Evolutionary conservation across 805 yeast genomes (phyloP).

Genomic region (Saccharomyces cerevisiae): DNA sequence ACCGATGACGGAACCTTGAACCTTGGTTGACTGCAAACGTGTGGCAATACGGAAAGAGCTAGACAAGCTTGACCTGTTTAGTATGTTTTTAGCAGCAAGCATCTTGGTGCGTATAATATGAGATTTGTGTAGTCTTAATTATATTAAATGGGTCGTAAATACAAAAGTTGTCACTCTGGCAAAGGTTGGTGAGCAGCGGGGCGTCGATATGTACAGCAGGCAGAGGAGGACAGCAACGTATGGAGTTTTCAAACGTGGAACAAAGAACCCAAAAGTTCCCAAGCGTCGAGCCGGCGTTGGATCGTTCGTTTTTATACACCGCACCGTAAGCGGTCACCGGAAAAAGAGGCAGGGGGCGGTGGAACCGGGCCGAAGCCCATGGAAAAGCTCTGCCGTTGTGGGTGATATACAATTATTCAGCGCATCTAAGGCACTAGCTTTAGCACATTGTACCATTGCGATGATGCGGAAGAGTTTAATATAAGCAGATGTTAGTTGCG

Average conservation of each 20-base stretch:
- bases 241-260: not conserved
- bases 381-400: not conserved
- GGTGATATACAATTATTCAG: not conserved
- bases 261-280: not conserved
- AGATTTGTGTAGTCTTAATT: not conserved
- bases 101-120: conserved; percentile 5
- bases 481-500: not conserved
- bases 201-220: not conserved
- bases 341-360: not conserved
- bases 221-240: not conserved
- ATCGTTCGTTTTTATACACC: not conserved
- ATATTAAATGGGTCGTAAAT: not conserved
- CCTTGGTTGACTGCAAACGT: conserved; percentile 32
- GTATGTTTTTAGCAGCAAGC: conserved; percentile 24
- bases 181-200: not conserved
- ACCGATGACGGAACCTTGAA: conserved; percentile 52
- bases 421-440: not conserved
- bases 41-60: conserved; percentile 18
- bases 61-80: conserved; percentile 12
- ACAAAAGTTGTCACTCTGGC: not conserved
- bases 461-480: not conserved
- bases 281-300: not conserved
- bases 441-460: not conserved
- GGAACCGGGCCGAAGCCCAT: not conserved
- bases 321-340: not conserved